Conservation (phyloP, 2,329 filamentous ascomycete species). For the Xylaria digitata region DNA sequence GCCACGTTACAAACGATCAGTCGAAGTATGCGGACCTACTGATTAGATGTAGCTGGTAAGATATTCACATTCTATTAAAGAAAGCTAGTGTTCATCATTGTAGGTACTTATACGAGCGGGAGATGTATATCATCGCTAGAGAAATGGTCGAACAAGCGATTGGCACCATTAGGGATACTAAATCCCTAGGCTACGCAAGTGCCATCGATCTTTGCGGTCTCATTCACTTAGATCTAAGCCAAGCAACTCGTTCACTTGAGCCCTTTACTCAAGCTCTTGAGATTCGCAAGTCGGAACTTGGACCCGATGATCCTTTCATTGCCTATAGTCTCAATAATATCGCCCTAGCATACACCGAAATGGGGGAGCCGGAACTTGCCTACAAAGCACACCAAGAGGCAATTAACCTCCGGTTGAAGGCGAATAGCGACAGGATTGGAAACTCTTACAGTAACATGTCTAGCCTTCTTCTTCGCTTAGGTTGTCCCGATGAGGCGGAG, state of each 20-base stretch:
- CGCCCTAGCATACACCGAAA: constrained; percentile 51
- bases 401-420: constrained; percentile 47
- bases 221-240: constrained; percentile 48
- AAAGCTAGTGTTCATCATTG: constrained; percentile 1
- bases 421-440: constrained; percentile 50
- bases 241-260: constrained; percentile 41
- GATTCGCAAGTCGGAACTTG: constrained; percentile 41
- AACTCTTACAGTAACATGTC: constrained; percentile 56
- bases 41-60: constrained; percentile 44
- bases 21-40: constrained; percentile 44
- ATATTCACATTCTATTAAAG: neutral
- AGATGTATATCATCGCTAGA: constrained; percentile 45
- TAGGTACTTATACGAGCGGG: constrained; percentile 51
- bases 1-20: neutral
- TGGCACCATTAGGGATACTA: constrained; percentile 42
- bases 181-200: constrained; percentile 45
- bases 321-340: constrained; percentile 50
- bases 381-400: constrained; percentile 47
- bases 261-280: constrained; percentile 43
- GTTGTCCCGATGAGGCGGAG: constrained; percentile 51
- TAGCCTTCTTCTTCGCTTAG: constrained; percentile 51
- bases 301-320: constrained; percentile 45
- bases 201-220: constrained; percentile 49
- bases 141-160: constrained; percentile 44
- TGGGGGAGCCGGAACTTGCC: constrained; percentile 48